Evolutionary conservation across 768 basidiomycete genomes (phyloP).

Genomic region (Hericium alpestre): DNA sequence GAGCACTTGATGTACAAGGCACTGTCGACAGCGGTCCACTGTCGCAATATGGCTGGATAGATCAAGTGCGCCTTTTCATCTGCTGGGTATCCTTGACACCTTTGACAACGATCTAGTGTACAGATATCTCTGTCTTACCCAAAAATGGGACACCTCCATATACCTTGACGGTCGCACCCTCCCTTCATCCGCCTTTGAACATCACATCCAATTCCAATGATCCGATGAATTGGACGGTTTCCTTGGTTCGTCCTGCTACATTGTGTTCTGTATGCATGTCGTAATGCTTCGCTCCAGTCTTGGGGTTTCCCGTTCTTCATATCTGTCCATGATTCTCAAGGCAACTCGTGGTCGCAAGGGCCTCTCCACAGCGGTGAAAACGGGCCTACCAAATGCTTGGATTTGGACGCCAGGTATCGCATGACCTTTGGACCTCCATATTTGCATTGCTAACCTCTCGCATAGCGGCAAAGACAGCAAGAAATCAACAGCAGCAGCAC

Average conservation of each 20-base stretch:
- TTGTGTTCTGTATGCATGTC: neutral
- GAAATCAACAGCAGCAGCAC: neutral
- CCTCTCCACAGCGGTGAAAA: conserved; percentile 44
- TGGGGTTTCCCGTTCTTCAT: conserved; percentile 49
- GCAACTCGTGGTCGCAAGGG: conserved; percentile 45
- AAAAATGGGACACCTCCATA: conserved; percentile 52
- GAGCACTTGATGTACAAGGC: conserved; percentile 34
- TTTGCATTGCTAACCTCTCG: neutral
- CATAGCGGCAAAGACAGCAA: too few relatives aligned
- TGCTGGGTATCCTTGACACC: neutral
- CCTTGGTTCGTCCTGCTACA: conserved; percentile 16
- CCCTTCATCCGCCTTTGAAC: conserved; percentile 51
- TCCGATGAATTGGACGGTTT: conserved; percentile 51
- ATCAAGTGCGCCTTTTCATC: conserved; percentile 28
- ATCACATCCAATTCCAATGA: conserved; percentile 33
- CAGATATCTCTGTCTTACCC: conserved; percentile 42
- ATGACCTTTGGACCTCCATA: neutral
- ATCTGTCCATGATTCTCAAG: conserved; percentile 39
- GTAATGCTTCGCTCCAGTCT: conserved; percentile 20
- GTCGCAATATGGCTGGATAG: conserved; percentile 50
- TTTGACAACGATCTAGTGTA: conserved; percentile 31
- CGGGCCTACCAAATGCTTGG: conserved; percentile 32
- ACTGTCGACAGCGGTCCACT: conserved; percentile 36
- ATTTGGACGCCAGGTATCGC: conserved; percentile 8
- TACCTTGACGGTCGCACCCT: conserved; percentile 48